Base-by-base conservation (phyloP, 345 rosid species). In the Corchorus olitorius region DNA sequence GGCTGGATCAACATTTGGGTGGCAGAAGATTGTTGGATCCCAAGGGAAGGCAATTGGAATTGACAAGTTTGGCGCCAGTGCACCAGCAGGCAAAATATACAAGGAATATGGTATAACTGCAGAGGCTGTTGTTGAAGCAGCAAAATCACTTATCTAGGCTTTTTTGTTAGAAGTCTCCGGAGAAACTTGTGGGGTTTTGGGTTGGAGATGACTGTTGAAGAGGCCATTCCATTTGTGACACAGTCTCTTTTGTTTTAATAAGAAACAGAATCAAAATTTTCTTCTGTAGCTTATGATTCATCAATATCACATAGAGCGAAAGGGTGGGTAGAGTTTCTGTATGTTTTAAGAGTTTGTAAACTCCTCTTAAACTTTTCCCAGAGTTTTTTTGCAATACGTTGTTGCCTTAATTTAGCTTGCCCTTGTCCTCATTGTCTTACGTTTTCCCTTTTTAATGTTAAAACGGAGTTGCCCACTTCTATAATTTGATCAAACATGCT, bases 11-110 rank as follows among this genome's bases (percentile, higher is more conserved):
- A 93, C 98, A 65, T 95, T 93, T 62, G 99, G 99, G 70, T 93
- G 98, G 98, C 81, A 70, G 65, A 94, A 88, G 87, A 84, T 93
- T 49, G 83, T 93, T 7, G 95, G 98, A 82, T 37, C 76, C 69
- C 85, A 85, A 85, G 99, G 99, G 60, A 95, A 90, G 77, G 89
- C 94, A 1, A 89, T 95, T 8, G 98, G 98, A 17, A 84, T 93
- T 5, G 93, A 95, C 80, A 76, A 83, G 6, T 95, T 93, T 6
- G 99, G 99, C 1, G 98, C 99, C n/a, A 93, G 99, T 82, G 99
- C 98, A 64, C 96, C 98, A 2, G 97, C 97, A 10, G 87, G 87
- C 4, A 92, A 22, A 80, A 89, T 93, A 71, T 95, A 95, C 86
- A 92, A 93, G 81, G 97, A 93, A 83, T 91, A 81, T 0, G 94